Evolutionary conservation across 148 eudicot species (phyloP), one percentile per base, ranked within the genome.

Genomic region (Rhododendron griersonianum): DNA sequence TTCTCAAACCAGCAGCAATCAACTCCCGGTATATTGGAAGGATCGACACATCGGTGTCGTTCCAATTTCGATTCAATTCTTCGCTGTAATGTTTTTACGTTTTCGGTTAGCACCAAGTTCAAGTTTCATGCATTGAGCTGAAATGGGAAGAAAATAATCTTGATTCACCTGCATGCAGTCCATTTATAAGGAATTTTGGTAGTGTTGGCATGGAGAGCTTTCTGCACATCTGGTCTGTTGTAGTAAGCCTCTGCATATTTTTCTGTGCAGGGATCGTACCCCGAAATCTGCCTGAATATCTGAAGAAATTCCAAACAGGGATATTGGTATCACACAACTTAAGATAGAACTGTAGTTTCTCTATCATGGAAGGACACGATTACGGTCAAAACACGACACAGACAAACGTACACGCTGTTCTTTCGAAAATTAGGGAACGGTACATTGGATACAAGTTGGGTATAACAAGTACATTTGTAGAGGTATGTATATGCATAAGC

Each of bases 211-310:
- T 97, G 98, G 0, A 97, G 86, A 37, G 99, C 98, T 85, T 91
- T 93, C 89, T 97, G 99, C 84, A 97, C 99, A 73, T 97, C 99
- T 21, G 92, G 93, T 76, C 98, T 91, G 33, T 96, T 97, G 89
- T 94, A 97, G 89, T 97, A 97, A 73, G 84, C 83, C 89, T 96
- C 98, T 1, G 98, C 99, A 82, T 93, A 91, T 86, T 91, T 97
- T 81, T 97, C 99, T 6, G 98, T 95, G 77, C 99, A 97, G 16
- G 99, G 99, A 89, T 97, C 99, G 85, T 96, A 96, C 16, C 99
- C 99, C 1, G 96, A 87, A 14, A 94, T 45, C 89, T 88, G 88
- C 79, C 91, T 88, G 44, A 90, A 86, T n/a, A 88, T 84, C 99
- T 96, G 86, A 3, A 0, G 5, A 74, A 53, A 11, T 28, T 55